Percentiles rank a stretch among this genome's conserved stretches.
These are phyloP conservation scores for Cutaneotrichosporon spelunceum DNA, from an alignment of 1,284 basidiomycete genomes.

Conservation along the genomic window DNA sequence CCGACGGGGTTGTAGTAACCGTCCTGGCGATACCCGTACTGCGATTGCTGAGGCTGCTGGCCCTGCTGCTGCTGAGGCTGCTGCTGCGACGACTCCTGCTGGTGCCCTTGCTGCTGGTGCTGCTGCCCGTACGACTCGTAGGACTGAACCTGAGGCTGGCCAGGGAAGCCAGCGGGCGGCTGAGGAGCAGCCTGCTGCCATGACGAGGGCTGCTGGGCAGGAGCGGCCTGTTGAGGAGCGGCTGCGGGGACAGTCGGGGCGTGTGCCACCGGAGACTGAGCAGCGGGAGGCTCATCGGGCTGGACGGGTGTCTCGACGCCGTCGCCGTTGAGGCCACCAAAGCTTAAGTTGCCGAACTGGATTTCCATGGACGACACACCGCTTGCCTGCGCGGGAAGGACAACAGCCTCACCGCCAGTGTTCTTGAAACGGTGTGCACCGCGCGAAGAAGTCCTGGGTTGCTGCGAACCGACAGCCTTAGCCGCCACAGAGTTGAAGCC, in stretches of 20 bases:
- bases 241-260: slow-evolving; percentile 12
- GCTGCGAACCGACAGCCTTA: slow-evolving; percentile 28
- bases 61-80: slow-evolving; percentile 26
- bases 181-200: slow-evolving; percentile 24
- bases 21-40: slow-evolving; percentile 40
- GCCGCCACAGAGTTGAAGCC: slow-evolving; percentile 49
- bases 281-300: slow-evolving; percentile 22
- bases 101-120: slow-evolving; percentile 31
- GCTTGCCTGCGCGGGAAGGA: slow-evolving; percentile 41
- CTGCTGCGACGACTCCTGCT: slow-evolving; percentile 29
- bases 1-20: slow-evolving; percentile 35
- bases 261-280: slow-evolving; percentile 21
- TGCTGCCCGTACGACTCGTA: slow-evolving; percentile 37
- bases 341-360: slow-evolving; percentile 53
- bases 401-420: slow-evolving; percentile 51
- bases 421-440: slow-evolving; percentile 49
- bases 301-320: slow-evolving; percentile 43
- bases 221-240: slow-evolving; percentile 22
- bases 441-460: slow-evolving; percentile 44
- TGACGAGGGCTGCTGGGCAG: slow-evolving; percentile 10
- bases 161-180: slow-evolving; percentile 30
- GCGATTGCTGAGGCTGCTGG: slow-evolving; percentile 28
- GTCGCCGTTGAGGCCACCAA: slow-evolving; percentile 49
- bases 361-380: slow-evolving; percentile 47
- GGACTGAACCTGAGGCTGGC: slow-evolving; percentile 40